A percentile compares a stretch with the other conserved stretches of the same genome.
These are phyloP conservation scores for Colletotrichum neosansevieriae DNA, from an alignment of 2,329 filamentous ascomycete species.

Conservation along the genomic window DNA sequence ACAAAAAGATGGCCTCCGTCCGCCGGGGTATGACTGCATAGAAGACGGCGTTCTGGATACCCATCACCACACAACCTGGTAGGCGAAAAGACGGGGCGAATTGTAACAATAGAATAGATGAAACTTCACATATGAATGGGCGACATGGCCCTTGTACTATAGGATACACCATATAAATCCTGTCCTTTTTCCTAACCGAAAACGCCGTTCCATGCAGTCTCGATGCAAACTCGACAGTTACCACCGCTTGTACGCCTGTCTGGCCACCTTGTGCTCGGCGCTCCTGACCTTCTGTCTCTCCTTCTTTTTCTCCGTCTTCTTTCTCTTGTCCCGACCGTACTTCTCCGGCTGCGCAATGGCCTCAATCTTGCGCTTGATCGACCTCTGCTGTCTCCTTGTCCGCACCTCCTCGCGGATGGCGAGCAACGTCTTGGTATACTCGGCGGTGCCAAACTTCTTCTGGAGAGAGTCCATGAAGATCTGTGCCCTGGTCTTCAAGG, in stretches of 20 bases:
- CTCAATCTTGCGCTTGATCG: constrained; percentile 89
- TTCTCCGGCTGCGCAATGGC: constrained; percentile 85
- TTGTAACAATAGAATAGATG: constrained; percentile 30
- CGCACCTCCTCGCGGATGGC: constrained; percentile 80
- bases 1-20: constrained; percentile 10
- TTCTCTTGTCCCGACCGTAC: constrained; percentile 82
- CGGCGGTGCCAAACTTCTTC: constrained; percentile 83
- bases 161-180: constrained; percentile 23
- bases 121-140: constrained; percentile 35
- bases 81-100: background rate
- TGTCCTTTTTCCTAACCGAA: constrained; percentile 22
- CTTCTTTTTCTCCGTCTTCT: constrained; percentile 87
- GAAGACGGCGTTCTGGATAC: constrained; percentile 33
- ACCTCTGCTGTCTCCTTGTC: constrained; percentile 77
- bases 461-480: constrained; percentile 87
- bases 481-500: constrained; percentile 77
- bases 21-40: constrained; percentile 29
- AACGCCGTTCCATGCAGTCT: constrained; percentile 40
- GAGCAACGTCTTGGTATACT: constrained; percentile 81
- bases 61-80: constrained; percentile 19
- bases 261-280: constrained; percentile 75
- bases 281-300: constrained; percentile 84
- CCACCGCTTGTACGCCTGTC: constrained; percentile 75
- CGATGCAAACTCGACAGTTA: constrained; percentile 40
- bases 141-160: constrained; percentile 35